phyloP scores from a whole-genome alignment of 352 stramenopile genomes.

The Thalassiosira ordinaria region DNA sequence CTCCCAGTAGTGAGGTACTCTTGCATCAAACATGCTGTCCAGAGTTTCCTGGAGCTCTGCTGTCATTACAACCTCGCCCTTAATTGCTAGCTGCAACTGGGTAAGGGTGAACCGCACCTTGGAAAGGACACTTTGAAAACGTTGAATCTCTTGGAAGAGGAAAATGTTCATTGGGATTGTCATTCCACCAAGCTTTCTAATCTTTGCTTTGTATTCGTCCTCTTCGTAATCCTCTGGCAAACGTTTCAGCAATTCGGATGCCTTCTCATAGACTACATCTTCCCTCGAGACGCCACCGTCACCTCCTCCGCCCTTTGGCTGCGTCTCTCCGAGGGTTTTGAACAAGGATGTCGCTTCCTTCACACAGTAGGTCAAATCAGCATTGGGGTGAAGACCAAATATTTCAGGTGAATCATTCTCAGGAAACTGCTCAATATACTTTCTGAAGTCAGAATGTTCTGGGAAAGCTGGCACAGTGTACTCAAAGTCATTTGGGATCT shows the following conservation, averaged over 20 bases:
- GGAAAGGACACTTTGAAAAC: conserved; percentile 94
- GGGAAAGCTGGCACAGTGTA: conserved; percentile 92
- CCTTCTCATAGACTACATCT: conserved; percentile 96
- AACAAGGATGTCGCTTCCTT: conserved; percentile 96
- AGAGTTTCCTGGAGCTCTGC: conserved; percentile 94
- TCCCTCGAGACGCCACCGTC: conserved; percentile 92
- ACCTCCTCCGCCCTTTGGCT: conserved; percentile 91
- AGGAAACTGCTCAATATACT: conserved; percentile 93
- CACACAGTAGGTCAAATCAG: conserved; percentile 96
- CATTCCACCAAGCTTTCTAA: conserved; percentile 95
- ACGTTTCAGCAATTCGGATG: conserved; percentile 91
- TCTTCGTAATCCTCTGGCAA: conserved; percentile 97
- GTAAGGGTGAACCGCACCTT: conserved; percentile 95
- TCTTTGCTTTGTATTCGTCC: conserved; percentile 97
- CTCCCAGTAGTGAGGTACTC: conserved; percentile 94
- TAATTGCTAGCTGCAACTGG: conserved; percentile 96
- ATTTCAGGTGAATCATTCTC: conserved; percentile 98
- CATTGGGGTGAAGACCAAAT: conserved; percentile 98
- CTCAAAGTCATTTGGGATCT: conserved; percentile 96
- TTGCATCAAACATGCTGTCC: conserved; percentile 95
- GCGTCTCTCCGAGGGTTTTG: conserved; percentile 93
- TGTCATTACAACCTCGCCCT: conserved; percentile 98
- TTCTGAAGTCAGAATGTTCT: conserved; percentile 94
- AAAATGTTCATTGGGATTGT: conserved; percentile 98
- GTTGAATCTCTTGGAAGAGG: conserved; percentile 98